Evolutionary conservation across 1,139 yeast species (phyloP).

Genomic region (Diutina rugosa): DNA sequence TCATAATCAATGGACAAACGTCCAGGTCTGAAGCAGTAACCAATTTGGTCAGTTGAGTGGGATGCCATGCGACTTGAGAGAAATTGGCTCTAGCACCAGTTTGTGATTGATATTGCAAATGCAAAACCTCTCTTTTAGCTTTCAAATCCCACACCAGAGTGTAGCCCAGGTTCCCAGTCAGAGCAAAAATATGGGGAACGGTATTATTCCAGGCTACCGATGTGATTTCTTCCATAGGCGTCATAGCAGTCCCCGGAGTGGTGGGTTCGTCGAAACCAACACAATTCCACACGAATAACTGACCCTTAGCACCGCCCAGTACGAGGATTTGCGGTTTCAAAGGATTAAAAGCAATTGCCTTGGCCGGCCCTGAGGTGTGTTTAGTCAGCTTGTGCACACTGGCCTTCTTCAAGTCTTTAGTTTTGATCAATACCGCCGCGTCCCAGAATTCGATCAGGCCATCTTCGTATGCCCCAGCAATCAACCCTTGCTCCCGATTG

Average conservation of each 20-base stretch:
- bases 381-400: conserved; percentile 25
- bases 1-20: conserved; percentile 62
- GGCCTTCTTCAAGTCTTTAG: conserved; percentile 26
- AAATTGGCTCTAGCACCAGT: conserved; percentile 41
- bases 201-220: conserved; percentile 84
- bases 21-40: conserved; percentile 83
- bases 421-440: conserved; percentile 27
- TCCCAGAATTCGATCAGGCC: conserved; percentile 77
- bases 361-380: conserved; percentile 56
- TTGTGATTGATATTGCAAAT: conserved; percentile 51
- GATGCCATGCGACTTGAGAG: conserved; percentile 79
- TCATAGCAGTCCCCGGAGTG: conserved; percentile 66
- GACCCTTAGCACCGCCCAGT: conserved; percentile 81
- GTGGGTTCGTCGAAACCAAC: conserved; percentile 48
- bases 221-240: conserved; percentile 73
- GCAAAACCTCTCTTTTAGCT: conserved; percentile 78
- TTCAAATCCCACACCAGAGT: conserved; percentile 93
- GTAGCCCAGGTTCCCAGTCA: conserved; percentile 73
- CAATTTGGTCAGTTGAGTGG: conserved; percentile 69
- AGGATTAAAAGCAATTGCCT: conserved; percentile 68
- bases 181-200: conserved; percentile 79
- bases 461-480: conserved; percentile 86
- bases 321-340: conserved; percentile 62
- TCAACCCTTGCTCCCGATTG: conserved; percentile 39
- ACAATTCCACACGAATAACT: conserved; percentile 83